These are phyloP conservation scores for Silene vulgaris DNA, from an alignment of 179 eudicot species.

Conservation along the genomic window DNA sequence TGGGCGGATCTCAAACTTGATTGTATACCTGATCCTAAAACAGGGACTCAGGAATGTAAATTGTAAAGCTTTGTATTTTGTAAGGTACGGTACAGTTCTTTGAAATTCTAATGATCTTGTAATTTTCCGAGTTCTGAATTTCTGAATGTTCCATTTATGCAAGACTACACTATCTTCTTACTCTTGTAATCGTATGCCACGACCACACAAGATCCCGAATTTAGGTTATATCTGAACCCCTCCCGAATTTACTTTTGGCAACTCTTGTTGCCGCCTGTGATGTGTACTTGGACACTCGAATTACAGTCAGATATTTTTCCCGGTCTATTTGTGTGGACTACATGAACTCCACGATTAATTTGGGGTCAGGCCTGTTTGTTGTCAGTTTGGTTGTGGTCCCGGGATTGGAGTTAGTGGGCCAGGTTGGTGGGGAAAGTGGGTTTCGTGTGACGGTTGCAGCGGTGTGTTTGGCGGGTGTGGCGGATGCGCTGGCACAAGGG, in stretches of 20 bases:
- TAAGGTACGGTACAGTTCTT: not conserved
- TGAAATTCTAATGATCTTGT: constrained; percentile 26
- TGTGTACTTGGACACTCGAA: too few relatives aligned
- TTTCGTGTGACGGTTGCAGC: constrained; percentile 59
- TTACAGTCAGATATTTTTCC: too few relatives aligned
- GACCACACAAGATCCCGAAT: too few relatives aligned
- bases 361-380: constrained; percentile 62
- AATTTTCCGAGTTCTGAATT: constrained; percentile 33
- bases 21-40: constrained; percentile 2
- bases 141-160: constrained; percentile 27
- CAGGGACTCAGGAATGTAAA: constrained; percentile 6
- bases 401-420: constrained; percentile 41
- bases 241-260: too few relatives aligned
- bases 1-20: constrained; percentile 15
- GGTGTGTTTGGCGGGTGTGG: constrained; percentile 58
- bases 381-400: constrained; percentile 59
- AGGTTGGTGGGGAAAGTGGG: constrained; percentile 22
- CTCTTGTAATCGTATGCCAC: too few relatives aligned
- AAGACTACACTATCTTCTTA: too few relatives aligned
- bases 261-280: too few relatives aligned
- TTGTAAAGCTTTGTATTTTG: constrained; percentile 19
- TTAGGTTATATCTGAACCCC: too few relatives aligned
- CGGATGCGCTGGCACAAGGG: constrained; percentile 78
- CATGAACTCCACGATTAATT: constrained; percentile 28
- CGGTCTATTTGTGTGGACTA: too few relatives aligned